These are phyloP conservation scores for Clonostachys rosea DNA, from an alignment of 2,329 filamentous ascomycete genomes.

Conservation along the genomic window DNA sequence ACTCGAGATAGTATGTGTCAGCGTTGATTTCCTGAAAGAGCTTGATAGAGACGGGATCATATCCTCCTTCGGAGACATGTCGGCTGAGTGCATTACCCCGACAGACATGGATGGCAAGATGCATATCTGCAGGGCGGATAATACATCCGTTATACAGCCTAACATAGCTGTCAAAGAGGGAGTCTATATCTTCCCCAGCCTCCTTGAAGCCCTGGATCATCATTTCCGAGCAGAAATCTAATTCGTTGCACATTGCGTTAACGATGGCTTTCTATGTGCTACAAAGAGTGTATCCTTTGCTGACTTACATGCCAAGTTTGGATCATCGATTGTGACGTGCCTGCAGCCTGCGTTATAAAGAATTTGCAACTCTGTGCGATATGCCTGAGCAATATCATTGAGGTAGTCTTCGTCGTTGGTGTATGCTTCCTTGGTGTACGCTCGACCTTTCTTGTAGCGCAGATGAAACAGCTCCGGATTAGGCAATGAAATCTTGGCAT, in stretches of 20 bases:
- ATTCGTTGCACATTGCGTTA: too few relatives aligned
- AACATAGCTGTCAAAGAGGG: slow-evolving; percentile 69
- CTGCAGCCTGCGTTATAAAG: slow-evolving; percentile 42
- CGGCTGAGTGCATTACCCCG: slow-evolving; percentile 59
- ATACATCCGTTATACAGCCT: slow-evolving; percentile 69
- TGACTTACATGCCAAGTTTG: slow-evolving; percentile 33
- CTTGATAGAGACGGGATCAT: slow-evolving; percentile 60
- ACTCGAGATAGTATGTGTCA: slow-evolving; percentile 63
- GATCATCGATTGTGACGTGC: slow-evolving; percentile 49
- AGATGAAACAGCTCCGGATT: slow-evolving; percentile 9
- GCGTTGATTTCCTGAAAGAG: slow-evolving; percentile 56
- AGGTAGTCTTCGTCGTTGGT: slow-evolving; percentile 33
- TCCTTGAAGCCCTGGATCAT: slow-evolving; percentile 52
- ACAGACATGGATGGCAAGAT: slow-evolving; percentile 72
- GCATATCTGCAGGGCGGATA: slow-evolving; percentile 60
- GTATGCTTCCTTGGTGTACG: slow-evolving; percentile 15
- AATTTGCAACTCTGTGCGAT: slow-evolving; percentile 40
- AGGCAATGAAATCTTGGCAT: too few relatives aligned
- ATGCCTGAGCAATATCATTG: slow-evolving; percentile 42
- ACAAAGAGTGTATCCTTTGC: too few relatives aligned
- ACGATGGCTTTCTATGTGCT: too few relatives aligned
- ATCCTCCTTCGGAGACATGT: slow-evolving; percentile 60
- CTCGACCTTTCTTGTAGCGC: slow-evolving; percentile 15
- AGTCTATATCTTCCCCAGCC: slow-evolving; percentile 43
- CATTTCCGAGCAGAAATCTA: slow-evolving; percentile 55